Base-by-base conservation (phyloP, 352 stramenopile species). In the Globisporangium middletonii region DNA sequence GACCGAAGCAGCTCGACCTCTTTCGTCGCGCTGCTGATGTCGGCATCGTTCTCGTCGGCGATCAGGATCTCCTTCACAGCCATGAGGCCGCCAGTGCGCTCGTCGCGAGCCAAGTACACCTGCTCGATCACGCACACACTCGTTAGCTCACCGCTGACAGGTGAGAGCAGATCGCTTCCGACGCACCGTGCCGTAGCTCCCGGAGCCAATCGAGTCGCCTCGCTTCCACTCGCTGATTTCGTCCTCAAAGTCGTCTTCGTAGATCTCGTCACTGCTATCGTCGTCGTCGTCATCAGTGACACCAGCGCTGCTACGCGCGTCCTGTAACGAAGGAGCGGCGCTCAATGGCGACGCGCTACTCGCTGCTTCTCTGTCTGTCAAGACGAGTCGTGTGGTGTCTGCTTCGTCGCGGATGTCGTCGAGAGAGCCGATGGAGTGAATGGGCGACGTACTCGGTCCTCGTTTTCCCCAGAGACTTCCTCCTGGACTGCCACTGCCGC, bases 41-140 rank as follows among this genome's bases (percentile, higher is more conserved):
- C 73, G 27, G 46, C 52, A 16, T 80, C 62, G 3, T 62, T 73
- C 41, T 84, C 74, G 15, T 77, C 74, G 0, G 57, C 69, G 27
- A 79, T 69, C 19, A 68, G 35, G 42, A 83, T 73, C 57, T 83
- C 68, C 55, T 95, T 95, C 27, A 93, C 77, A 9, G 83, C 85
- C 73, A 95, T 95, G n/a, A 96, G 65, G 47, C 75, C 76, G 7
- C 94, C 94, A 44, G 81, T 96, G 26, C 85, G 58, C 56, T 91
- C 85, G 67, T 98, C 96, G 56, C 97, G 91, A 47, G 92, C 90
- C 56, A 96, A 72, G 67, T 95, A 94, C 9, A 98, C 94, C 59
- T 83, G 35, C 30, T 57, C 13, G 27, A 18, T 28, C 30, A 59
- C 3, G 7, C 16, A 23, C 41, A 19, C 41, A 46, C 41, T 46